These are phyloP conservation scores for Aspergillus incahuasiensis DNA, from an alignment of 495 filamentous ascomycete species.

Conservation along the genomic window DNA sequence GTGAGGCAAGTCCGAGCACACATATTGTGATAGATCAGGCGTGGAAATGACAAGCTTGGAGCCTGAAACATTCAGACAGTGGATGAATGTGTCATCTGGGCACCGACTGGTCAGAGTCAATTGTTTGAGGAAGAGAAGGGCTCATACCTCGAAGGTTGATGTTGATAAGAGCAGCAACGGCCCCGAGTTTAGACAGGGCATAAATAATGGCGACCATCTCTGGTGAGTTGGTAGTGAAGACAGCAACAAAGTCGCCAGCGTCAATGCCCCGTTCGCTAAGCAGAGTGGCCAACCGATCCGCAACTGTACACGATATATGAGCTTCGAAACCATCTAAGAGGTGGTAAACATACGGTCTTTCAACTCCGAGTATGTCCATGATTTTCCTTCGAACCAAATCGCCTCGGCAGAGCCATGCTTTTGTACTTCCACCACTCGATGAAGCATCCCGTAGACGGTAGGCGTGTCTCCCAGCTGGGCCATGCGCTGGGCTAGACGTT, in stretches of 20 bases:
- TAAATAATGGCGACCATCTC: conserved; percentile 75
- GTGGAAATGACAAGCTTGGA: conserved; percentile 60
- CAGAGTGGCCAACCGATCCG: conserved; percentile 41
- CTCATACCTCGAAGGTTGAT: conserved; percentile 71
- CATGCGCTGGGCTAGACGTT: conserved; percentile 36
- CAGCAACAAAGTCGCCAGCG: conserved; percentile 39
- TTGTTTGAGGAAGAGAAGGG: neutral
- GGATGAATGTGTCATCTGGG: conserved; percentile 60
- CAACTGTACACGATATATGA: conserved; percentile 27
- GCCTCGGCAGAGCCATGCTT: conserved; percentile 32
- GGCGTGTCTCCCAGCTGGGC: conserved; percentile 37
- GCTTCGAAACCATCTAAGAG: neutral
- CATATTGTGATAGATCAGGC: conserved; percentile 39
- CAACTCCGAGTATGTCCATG: conserved; percentile 46
- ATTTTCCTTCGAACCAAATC: conserved; percentile 49
- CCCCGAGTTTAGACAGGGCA: conserved; percentile 79
- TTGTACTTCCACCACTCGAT: conserved; percentile 37
- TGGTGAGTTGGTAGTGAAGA: conserved; percentile 66
- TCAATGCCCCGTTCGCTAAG: conserved; percentile 34
- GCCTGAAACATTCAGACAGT: conserved; percentile 70
- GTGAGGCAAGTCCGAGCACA: conserved; percentile 36
- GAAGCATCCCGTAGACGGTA: conserved; percentile 44
- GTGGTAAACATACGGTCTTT: conserved; percentile 37
- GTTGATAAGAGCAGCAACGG: conserved; percentile 84
- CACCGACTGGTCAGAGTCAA: neutral